Base-by-base conservation (phyloP, 1,284 basidiomycete genomes). In the Earliella scabrosa region DNA sequence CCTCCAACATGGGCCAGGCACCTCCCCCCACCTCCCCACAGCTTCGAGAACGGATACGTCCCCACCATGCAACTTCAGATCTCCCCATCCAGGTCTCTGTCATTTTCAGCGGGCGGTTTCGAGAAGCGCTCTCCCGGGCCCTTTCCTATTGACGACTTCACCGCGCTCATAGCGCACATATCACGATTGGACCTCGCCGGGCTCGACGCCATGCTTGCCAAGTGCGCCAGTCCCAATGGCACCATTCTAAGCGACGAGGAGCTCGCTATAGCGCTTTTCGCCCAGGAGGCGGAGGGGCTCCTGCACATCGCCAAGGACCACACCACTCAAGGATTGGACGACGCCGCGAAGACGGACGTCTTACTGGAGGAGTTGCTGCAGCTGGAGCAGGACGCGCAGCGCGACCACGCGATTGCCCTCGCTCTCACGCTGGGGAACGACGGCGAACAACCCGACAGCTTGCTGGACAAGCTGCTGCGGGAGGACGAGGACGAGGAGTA, bases 181-280 rank as follows among this genome's bases (percentile, higher is more conserved):
- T 63, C 70, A 13, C 31, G 70, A 48, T 68, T 79, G 34, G 46
- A 57, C n/a, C 66, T 77, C 40, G 57, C 70, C 16, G 75, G 78
- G 53, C 70, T 83, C 27, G 73, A 75, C 26, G 67, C 71, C 13
- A 52, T 76, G 26, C 64, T 56, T 18, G 27, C 44, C 26, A 48
- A 40, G 14, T 36, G 38, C 18, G 31, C n/a, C 26, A n/a, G 18
- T 24, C 21, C 29, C 26, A 31, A 13, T 31, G 29, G 29, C 6
- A 7, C 29, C 8, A 16, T 20, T 9, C 32, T 49, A 11, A 46
- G 45, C 18, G 66, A 66, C 40, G 60, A 60, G 27, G 66, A 66
- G 39, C 56, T 67, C n/a, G 63, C 66, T 6, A 35, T 57, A 24
- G 11, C 35, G 3, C 44, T 66, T 4, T 67, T 66, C 39, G 59